A percentile compares a stretch with the other conserved stretches of the same genome.
Conservation (phyloP, 1,284 basidiomycete species). For the Xanthoconium separans region DNA sequence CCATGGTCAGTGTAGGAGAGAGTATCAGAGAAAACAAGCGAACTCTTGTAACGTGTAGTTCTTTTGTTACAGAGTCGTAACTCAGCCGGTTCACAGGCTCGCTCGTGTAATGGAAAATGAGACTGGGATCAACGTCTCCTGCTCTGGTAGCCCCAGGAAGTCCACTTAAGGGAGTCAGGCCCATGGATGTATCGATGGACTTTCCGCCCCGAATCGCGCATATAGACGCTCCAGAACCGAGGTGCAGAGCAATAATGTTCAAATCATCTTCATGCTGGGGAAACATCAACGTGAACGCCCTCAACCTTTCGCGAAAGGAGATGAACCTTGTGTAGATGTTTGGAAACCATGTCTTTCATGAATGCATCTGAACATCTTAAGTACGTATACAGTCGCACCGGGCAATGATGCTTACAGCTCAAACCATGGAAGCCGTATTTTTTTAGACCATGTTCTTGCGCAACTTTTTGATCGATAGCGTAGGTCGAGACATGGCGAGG, state of each 20-base stretch:
- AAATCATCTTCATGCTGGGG: conserved; percentile 36
- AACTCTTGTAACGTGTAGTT: conserved; percentile 65
- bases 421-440: conserved; percentile 91
- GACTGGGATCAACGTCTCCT: conserved; percentile 78
- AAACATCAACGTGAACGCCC: background rate
- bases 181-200: conserved; percentile 83
- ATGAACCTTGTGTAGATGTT: conserved; percentile 54
- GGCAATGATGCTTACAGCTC: conserved; percentile 47
- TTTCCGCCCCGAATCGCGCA: conserved; percentile 70
- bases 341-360: conserved; percentile 60
- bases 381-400: background rate
- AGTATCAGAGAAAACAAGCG: background rate
- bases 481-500: conserved; percentile 75
- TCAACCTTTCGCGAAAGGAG: background rate
- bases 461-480: conserved; percentile 65
- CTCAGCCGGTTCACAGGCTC: conserved; percentile 44
- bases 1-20: background rate
- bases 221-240: conserved; percentile 83
- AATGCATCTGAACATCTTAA: conserved; percentile 50
- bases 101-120: conserved; percentile 84
- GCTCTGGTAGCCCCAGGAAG: conserved; percentile 86
- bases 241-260: conserved; percentile 79
- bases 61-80: conserved; percentile 47
- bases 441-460: conserved; percentile 63
- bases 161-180: conserved; percentile 74